These are phyloP conservation scores for Mycena crocata DNA, from an alignment of 768 basidiomycete genomes.

Conservation along the genomic window DNA sequence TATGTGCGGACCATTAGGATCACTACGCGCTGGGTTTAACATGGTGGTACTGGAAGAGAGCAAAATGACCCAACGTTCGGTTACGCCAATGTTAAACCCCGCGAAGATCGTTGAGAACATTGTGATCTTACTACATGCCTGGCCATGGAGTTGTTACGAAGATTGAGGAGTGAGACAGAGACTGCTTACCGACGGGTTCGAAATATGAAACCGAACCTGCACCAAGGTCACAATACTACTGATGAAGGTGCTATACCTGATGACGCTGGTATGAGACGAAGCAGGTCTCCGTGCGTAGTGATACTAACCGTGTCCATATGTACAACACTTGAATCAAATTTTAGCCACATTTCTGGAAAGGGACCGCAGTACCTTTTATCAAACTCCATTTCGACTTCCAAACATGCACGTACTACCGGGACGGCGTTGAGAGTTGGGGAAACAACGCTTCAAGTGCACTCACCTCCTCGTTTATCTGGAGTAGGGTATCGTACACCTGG, in stretches of 20 bases:
- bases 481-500: slow-evolving; percentile 27
- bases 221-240: neutral
- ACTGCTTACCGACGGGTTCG: neutral
- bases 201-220: neutral
- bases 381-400: slow-evolving; percentile 24
- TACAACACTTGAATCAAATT: no score
- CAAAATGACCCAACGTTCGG: slow-evolving; percentile 2
- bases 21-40: neutral
- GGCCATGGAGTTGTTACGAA: neutral
- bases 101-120: slow-evolving; percentile 10
- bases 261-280: no score
- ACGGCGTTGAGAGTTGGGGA: neutral
- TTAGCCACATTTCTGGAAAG: no score
- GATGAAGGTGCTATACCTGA: slow-evolving; percentile 19
- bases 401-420: slow-evolving; percentile 17
- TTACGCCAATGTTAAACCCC: slow-evolving; percentile 3
- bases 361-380: slow-evolving; percentile 23
- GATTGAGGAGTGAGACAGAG: neutral
- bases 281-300: no score
- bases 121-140: slow-evolving; percentile 7
- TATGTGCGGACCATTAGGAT: slow-evolving; percentile 22
- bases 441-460: neutral
- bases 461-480: slow-evolving; percentile 26
- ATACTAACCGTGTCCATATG: slow-evolving; percentile 29
- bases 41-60: no score